Evolutionary conservation across 2,329 filamentous ascomycete genomes (phyloP).

Genomic region (Zasmidium cellare): DNA sequence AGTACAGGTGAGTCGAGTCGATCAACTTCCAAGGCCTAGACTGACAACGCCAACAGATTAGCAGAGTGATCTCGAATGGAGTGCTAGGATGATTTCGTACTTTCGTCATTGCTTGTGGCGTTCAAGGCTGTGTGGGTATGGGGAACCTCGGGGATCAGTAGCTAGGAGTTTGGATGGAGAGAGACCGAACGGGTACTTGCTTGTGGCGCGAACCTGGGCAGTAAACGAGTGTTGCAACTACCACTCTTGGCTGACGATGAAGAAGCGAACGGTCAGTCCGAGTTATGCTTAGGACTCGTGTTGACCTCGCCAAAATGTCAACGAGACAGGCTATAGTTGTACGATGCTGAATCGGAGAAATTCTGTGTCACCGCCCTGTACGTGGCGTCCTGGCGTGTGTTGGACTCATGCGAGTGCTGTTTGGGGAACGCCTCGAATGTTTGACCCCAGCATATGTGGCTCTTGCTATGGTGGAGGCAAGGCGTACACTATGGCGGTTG

Average conservation of each 20-base stretch:
- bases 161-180: neutral
- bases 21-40: neutral
- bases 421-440: neutral
- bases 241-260: neutral
- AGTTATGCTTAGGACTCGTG: neutral
- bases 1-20: conserved; percentile 63
- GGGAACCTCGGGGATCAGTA: neutral
- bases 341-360: neutral
- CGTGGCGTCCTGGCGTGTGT: neutral
- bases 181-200: neutral
- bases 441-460: neutral
- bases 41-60: conserved; percentile 6
- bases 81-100: conserved; percentile 5
- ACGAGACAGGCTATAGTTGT: neutral
- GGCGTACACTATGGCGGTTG: neutral
- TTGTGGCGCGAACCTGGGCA: neutral
- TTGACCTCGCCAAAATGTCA: neutral
- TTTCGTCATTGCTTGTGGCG: neutral
- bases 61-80: conserved; percentile 2
- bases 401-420: neutral
- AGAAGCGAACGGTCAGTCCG: neutral
- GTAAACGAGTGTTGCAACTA: neutral
- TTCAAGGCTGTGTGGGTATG: neutral
- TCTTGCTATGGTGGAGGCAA: neutral
- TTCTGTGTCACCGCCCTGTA: neutral